Evolutionary conservation across 148 eudicot species (phyloP).

Genomic region (Hydrangea macrophylla): DNA sequence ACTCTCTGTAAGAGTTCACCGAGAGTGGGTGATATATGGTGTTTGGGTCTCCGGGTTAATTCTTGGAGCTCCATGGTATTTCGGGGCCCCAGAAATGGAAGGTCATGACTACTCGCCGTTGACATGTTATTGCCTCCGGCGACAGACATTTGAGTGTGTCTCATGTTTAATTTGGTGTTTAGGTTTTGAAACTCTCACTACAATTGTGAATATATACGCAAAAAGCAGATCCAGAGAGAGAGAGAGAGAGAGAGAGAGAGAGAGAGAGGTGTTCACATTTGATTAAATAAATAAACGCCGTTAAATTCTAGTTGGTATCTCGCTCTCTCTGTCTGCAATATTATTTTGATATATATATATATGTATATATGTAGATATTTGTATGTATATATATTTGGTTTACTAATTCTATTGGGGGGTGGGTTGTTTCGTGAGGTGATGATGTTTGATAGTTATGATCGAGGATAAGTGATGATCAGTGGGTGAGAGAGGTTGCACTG

Average conservation of each 20-base stretch:
- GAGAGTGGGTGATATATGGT: conserved; percentile 37
- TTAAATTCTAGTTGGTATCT: too few species aligned
- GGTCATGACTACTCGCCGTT: conserved; percentile 24
- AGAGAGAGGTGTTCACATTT: background rate
- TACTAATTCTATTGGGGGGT: background rate
- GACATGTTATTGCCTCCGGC: conserved; percentile 17
- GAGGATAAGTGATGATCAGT: conserved; percentile 9
- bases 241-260: too few species aligned
- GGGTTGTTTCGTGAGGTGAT: conserved; percentile 23
- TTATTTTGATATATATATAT: background rate
- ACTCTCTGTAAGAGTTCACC: conserved; percentile 62
- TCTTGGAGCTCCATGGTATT: conserved; percentile 49
- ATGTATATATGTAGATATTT: background rate
- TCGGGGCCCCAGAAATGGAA: conserved; percentile 58
- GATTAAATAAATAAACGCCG: background rate
- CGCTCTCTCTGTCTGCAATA: too few species aligned
- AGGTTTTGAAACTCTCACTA: too few species aligned
- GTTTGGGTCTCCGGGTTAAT: conserved; percentile 36
- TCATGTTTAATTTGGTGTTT: background rate
- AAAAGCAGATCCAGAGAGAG: too few species aligned
- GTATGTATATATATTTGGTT: background rate
- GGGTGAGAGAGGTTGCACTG: conserved; percentile 34
- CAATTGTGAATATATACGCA: too few species aligned
- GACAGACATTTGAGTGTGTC: conserved; percentile 3
- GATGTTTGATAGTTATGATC: conserved; percentile 9